These are phyloP conservation scores for Arthrinium phaeospermum DNA, from an alignment of 2,329 filamentous ascomycete species.

Conservation along the genomic window DNA sequence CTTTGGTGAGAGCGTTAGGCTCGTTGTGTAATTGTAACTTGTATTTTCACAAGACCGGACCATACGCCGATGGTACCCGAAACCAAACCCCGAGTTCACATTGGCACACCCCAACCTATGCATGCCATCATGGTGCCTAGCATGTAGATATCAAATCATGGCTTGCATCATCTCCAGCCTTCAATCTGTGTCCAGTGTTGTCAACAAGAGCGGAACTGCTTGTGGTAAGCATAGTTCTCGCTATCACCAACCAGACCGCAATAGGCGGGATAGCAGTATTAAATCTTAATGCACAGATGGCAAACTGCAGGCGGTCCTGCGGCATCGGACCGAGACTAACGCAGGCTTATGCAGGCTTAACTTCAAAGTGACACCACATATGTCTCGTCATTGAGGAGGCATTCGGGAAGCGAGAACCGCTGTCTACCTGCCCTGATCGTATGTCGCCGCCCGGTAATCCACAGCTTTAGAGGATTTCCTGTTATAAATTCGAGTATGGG, in stretches of 20 bases:
- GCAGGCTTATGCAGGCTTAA: neutral
- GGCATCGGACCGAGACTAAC: conserved; percentile 10
- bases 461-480: neutral
- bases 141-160: neutral
- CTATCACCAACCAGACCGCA: neutral
- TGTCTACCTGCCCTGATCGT: neutral
- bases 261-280: neutral
- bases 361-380: neutral
- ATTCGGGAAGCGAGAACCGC: neutral
- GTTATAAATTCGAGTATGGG: neutral
- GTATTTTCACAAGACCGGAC: conserved; percentile 7
- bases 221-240: neutral
- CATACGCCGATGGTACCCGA: conserved; percentile 13
- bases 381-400: neutral
- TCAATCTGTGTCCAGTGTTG: neutral
- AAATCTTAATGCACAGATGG: neutral
- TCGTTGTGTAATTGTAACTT: conserved; percentile 9
- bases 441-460: neutral
- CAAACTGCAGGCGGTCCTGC: neutral
- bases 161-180: neutral
- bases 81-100: neutral
- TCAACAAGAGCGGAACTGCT: too few relatives aligned
- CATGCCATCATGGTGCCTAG: neutral
- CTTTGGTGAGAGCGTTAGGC: conserved; percentile 8
- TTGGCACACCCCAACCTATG: neutral